Conservation (phyloP, 148 eudicot genomes). For the Cornus controversa region DNA sequence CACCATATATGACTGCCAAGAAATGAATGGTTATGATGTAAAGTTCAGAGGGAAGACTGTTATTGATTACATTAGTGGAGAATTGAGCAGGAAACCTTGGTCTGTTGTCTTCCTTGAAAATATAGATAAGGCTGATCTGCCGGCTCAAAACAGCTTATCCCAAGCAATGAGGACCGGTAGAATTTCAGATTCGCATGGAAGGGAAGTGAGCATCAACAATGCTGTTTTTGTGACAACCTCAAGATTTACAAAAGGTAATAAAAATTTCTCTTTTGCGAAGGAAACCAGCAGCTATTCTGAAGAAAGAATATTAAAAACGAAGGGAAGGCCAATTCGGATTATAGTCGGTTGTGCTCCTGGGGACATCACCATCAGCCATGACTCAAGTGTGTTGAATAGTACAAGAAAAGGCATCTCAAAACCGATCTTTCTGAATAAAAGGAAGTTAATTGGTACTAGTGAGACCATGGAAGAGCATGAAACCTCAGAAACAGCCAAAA, state of each 20-base stretch:
- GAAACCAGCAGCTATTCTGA: conserved; percentile 33
- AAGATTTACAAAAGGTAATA: conserved; percentile 7
- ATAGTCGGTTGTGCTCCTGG: conserved; percentile 33
- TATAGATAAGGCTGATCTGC: conserved; percentile 54
- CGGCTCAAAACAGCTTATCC: conserved; percentile 53
- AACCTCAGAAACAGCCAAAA: conserved; percentile 36
- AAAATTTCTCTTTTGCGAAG: conserved; percentile 16
- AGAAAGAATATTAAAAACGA: conserved; percentile 49
- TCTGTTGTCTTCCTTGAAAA: conserved; percentile 73
- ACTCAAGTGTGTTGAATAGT: conserved; percentile 1
- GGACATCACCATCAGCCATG: conserved; percentile 13
- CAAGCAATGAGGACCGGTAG: conserved; percentile 61
- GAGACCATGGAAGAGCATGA: conserved; percentile 9
- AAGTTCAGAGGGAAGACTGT: conserved; percentile 53
- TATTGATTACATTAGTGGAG: conserved; percentile 61
- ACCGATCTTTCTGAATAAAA: conserved; percentile 43
- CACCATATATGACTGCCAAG: conserved; percentile 16
- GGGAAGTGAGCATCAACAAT: conserved; percentile 55
- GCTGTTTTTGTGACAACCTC: conserved; percentile 48
- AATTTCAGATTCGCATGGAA: conserved; percentile 63
- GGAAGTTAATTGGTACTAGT: conserved; percentile 46
- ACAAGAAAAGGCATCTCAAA: conserved; percentile 15
- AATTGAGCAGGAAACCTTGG: conserved; percentile 50
- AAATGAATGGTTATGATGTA: conserved; percentile 20
- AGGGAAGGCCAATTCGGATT: conserved; percentile 49